phyloP scores from a whole-genome alignment of 2,329 filamentous ascomycete species.

The Fusarium protoensiforme region DNA sequence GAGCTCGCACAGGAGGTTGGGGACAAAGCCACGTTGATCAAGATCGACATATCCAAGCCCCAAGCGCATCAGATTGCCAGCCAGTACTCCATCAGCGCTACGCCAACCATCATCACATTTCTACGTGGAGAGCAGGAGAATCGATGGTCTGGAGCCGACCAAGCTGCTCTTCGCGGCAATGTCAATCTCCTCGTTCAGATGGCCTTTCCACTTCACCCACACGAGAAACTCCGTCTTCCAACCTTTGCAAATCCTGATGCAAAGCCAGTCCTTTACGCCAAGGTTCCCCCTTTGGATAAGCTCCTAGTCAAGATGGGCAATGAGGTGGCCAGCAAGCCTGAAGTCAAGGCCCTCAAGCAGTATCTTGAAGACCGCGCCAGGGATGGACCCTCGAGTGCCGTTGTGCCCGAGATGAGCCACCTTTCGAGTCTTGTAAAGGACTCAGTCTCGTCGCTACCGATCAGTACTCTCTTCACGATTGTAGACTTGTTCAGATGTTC shows the following conservation, averaged over 20 bases:
- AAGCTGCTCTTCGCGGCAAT: slow-evolving; percentile 74
- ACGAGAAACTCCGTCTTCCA: slow-evolving; percentile 77
- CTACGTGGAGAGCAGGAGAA: slow-evolving; percentile 79
- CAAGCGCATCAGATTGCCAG: slow-evolving; percentile 71
- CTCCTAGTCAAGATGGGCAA: slow-evolving; percentile 80
- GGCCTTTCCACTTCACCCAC: slow-evolving; percentile 80
- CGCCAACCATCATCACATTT: slow-evolving; percentile 91
- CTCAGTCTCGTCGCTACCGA: slow-evolving; percentile 65
- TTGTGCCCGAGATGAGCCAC: slow-evolving; percentile 75
- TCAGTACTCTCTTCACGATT: slow-evolving; percentile 78
- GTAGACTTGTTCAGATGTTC: slow-evolving; percentile 87
- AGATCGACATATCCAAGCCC: slow-evolving; percentile 80
- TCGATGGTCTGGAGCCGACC: slow-evolving; percentile 83
- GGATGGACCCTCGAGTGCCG: slow-evolving; percentile 70
- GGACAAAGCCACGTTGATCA: slow-evolving; percentile 77
- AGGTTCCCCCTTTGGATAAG: slow-evolving; percentile 85
- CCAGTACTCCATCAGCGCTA: slow-evolving; percentile 77
- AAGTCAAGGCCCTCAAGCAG: slow-evolving; percentile 71
- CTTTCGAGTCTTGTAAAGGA: slow-evolving; percentile 72
- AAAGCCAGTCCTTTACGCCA: slow-evolving; percentile 78
- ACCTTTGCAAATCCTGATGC: slow-evolving; percentile 72
- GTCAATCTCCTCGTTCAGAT: slow-evolving; percentile 79
- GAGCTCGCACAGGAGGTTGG: slow-evolving; percentile 80
- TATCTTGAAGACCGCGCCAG: slow-evolving; percentile 75
- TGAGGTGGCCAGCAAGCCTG: slow-evolving; percentile 63